A percentile compares a stretch with the other conserved stretches of the same genome.
These are phyloP conservation scores for Chiua virens DNA, from an alignment of 768 basidiomycete species.

Conservation along the genomic window DNA sequence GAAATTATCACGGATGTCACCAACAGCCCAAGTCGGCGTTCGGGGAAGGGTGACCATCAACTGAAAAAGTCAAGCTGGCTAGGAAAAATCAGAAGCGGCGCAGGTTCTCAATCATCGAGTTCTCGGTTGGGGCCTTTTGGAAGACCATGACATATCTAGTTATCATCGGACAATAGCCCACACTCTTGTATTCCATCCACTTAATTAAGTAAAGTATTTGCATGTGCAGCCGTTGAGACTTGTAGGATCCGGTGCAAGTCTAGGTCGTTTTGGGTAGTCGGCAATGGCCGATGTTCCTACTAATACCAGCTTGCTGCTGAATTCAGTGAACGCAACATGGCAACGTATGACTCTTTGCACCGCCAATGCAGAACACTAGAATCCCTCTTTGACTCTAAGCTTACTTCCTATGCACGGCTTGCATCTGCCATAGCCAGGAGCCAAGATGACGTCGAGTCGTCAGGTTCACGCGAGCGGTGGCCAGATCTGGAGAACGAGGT, in stretches of 20 bases:
- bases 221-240: not conserved
- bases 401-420: constrained; percentile 87
- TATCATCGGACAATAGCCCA: constrained; percentile 9
- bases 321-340: constrained; percentile 53
- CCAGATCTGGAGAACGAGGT: constrained; percentile 83
- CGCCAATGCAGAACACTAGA: constrained; percentile 92
- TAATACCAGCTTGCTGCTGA: too few species aligned
- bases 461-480: constrained; percentile 71
- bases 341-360: constrained; percentile 85
- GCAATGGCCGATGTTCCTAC: constrained; percentile 13
- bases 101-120: constrained; percentile 17
- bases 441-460: constrained; percentile 62
- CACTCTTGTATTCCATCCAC: constrained; percentile 19
- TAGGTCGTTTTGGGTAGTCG: too few species aligned
- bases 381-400: constrained; percentile 86
- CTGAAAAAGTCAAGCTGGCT: constrained; percentile 65
- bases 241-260: too few species aligned
- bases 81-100: constrained; percentile 60
- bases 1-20: constrained; percentile 57
- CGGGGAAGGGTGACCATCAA: constrained; percentile 22
- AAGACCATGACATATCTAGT: constrained; percentile 23
- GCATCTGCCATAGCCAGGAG: constrained; percentile 63
- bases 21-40: constrained; percentile 53
- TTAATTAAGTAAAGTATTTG: not conserved
- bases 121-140: constrained; percentile 22